Percentiles rank a stretch among this genome's conserved stretches.
Evolutionary conservation across 148 eudicot genomes (phyloP).

Genomic region (Fagopyrum esculentum): DNA sequence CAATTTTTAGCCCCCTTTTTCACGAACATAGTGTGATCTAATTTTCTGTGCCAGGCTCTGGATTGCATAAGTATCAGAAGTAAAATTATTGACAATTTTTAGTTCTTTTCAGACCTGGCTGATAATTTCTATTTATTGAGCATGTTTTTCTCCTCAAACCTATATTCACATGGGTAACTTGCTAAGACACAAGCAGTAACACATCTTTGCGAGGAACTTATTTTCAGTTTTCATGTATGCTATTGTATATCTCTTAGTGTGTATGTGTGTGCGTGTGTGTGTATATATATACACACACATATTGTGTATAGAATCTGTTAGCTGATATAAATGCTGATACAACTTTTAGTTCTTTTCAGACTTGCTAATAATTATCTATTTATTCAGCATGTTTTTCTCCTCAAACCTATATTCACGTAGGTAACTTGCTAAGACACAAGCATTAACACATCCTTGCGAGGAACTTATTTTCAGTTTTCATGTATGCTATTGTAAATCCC

Average conservation of each 20-base stretch:
- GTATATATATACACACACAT: too few species aligned
- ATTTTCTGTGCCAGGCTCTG: background rate
- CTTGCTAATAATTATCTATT: background rate
- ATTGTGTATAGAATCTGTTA: too few species aligned
- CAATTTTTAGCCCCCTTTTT: conserved; percentile 7
- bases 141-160: background rate
- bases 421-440: background rate
- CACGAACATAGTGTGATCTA: background rate
- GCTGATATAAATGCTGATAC: background rate
- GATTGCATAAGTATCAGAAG: background rate
- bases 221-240: background rate
- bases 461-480: background rate
- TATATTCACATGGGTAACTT: background rate
- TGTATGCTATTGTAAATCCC: background rate
- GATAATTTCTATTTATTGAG: background rate
- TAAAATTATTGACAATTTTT: background rate
- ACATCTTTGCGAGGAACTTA: background rate
- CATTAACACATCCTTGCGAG: background rate
- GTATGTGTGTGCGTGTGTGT: background rate
- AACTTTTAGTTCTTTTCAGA: background rate
- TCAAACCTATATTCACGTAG: background rate
- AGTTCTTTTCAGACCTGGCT: background rate
- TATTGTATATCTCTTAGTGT: background rate
- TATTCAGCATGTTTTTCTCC: background rate
- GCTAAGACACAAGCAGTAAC: background rate